Conservation (phyloP, 768 basidiomycete genomes). For the Hygrocybe punicea region DNA sequence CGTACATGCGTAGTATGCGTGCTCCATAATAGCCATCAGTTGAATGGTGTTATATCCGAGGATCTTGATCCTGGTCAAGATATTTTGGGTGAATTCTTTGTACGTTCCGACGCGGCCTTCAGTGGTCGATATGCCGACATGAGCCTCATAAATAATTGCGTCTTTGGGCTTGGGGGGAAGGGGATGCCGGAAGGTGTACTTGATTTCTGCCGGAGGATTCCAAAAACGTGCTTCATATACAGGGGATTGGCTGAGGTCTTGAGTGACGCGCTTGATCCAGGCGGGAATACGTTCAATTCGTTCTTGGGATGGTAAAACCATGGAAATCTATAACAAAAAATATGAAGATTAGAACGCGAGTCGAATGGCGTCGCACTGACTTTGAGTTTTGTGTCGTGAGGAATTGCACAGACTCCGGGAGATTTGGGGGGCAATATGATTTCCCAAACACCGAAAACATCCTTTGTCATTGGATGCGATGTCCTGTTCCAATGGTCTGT, state of each 20-base stretch:
- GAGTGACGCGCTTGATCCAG: conserved; percentile 95
- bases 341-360: background rate
- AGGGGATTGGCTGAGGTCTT: conserved; percentile 84
- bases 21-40: conserved; percentile 98
- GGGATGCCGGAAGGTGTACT: conserved; percentile 78
- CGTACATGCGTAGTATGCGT: conserved; percentile 95
- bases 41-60: conserved; percentile 97
- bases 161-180: conserved; percentile 64
- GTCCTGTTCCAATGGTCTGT: conserved; percentile 84
- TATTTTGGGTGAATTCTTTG: conserved; percentile 86
- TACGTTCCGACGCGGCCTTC: conserved; percentile 90
- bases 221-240: conserved; percentile 97
- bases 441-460: conserved; percentile 88
- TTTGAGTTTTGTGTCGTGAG: conserved; percentile 95
- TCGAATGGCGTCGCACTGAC: conserved; percentile 36
- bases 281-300: conserved; percentile 90
- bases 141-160: conserved; percentile 91
- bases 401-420: conserved; percentile 74
- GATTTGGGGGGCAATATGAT: conserved; percentile 66
- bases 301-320: conserved; percentile 73
- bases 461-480: conserved; percentile 81
- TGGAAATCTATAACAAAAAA: conserved; percentile 69
- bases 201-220: conserved; percentile 78
- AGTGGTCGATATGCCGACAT: conserved; percentile 92
- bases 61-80: conserved; percentile 82